Base-by-base conservation (phyloP, 2,329 filamentous ascomycete genomes). In the Trichoderma koningii region DNA sequence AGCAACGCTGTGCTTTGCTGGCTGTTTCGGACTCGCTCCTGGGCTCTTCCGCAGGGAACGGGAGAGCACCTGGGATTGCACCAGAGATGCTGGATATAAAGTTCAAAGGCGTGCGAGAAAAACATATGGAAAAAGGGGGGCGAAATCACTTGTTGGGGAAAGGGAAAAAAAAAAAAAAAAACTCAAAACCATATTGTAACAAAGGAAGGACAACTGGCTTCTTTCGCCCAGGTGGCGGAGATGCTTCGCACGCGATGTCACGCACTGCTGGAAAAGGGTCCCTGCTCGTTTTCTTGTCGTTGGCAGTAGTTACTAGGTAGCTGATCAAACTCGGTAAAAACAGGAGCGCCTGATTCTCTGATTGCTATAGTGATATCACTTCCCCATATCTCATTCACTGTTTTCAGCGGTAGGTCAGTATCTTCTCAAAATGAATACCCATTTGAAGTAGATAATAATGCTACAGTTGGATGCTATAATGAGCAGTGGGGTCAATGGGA, bases 221-320 rank as follows among this genome's bases (percentile, higher is more conserved):
- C 34, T 57, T 67, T 66, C 68, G 72, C 74, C 74, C 74, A 67
- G 75, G 75, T 23, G 74, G 71, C 66, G 66, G 53, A 68, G 68
- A 67, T 72, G 72, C 69, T 66, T 70, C 70, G 71, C 68, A 66
- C 69, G 73, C 71, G 73, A 76, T 52, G 28, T 34, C 73, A 71
- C 74, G 72, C 72, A 73, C 70, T 75, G 71, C 70, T 73, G 72
- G 68, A 72, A 70, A 55, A 72, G 73, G 73, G 73, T 72, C 73
- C 75, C 75, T 77, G 76, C 74, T 76, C 73, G 73, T 74, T 75
- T 72, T 69, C 72, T 77, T 75, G 74, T 76, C 69, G 70, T 74
- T 74, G 42, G 74, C 73, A 76, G 72, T 79, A 79, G 21, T 73
- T 79, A 55, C 63, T 61, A 65, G 50, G 63, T 66, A 79, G 76